A percentile compares a stretch with the other conserved stretches of the same genome.
Evolutionary conservation across 179 eudicot species (phyloP).

Genomic region (Silene noctiflora): DNA sequence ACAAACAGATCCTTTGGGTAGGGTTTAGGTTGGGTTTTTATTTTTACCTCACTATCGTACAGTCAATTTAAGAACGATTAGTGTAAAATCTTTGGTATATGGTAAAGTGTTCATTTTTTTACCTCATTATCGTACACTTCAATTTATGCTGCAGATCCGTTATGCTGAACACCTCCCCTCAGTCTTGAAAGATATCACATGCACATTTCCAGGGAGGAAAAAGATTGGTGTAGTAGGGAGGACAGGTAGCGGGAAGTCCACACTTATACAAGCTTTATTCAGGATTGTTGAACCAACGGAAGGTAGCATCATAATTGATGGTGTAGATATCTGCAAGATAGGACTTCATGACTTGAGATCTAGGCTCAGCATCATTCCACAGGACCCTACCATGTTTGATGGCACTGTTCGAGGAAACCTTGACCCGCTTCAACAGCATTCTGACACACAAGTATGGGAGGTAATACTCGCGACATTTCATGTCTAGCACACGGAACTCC

Average conservation of each 20-base stretch:
- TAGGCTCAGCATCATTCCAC: conserved; percentile 91
- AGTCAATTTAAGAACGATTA: too few species aligned
- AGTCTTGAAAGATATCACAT: conserved; percentile 71
- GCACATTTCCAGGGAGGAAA: conserved; percentile 82
- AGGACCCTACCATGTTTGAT: conserved; percentile 92
- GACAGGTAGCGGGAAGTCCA: conserved; percentile 95
- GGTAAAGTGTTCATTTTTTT: too few species aligned
- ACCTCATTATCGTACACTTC: too few species aligned
- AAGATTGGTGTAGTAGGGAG: conserved; percentile 92
- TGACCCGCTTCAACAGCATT: conserved; percentile 66
- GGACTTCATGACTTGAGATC: conserved; percentile 91
- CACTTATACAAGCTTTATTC: conserved; percentile 85
- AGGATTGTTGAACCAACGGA: conserved; percentile 74
- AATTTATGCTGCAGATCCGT: conserved; percentile 53
- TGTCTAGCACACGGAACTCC: neutral
- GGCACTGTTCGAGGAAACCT: conserved; percentile 87
- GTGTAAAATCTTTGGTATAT: too few species aligned
- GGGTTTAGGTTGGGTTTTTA: too few species aligned
- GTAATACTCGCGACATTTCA: conserved; percentile 30
- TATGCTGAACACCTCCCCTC: conserved; percentile 90
- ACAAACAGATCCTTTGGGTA: too few species aligned
- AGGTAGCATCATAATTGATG: conserved; percentile 76
- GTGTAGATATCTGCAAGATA: conserved; percentile 64
- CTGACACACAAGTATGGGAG: conserved; percentile 83
- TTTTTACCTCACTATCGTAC: too few species aligned